Percentiles rank a stretch among this genome's conserved stretches.
These are phyloP conservation scores for Darksidea phi DNA, from an alignment of 495 filamentous ascomycete species.

Conservation along the genomic window DNA sequence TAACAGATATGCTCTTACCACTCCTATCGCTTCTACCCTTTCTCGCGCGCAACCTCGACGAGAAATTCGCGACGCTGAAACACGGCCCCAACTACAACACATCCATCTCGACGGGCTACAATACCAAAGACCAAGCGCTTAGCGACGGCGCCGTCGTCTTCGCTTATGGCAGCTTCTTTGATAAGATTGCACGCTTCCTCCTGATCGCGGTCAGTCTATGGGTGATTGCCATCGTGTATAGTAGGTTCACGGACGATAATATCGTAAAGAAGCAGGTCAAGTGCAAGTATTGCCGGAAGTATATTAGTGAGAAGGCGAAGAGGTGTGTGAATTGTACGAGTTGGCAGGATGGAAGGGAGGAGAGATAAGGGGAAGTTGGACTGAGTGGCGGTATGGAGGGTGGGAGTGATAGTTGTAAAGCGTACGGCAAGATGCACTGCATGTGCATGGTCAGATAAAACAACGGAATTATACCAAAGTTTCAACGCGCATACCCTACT, in stretches of 20 bases:
- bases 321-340: slow-evolving; percentile 72
- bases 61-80: slow-evolving; percentile 69
- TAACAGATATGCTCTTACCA: slow-evolving; percentile 68
- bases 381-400: neutral
- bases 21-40: slow-evolving; percentile 67
- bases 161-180: slow-evolving; percentile 58
- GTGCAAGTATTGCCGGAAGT: slow-evolving; percentile 71
- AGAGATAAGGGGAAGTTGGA: slow-evolving; percentile 39
- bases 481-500: no score
- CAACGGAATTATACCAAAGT: no score
- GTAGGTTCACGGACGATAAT: slow-evolving; percentile 58
- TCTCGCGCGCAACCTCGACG: slow-evolving; percentile 67
- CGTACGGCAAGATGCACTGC: neutral
- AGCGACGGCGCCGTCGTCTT: slow-evolving; percentile 55
- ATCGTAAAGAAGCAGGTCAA: slow-evolving; percentile 70
- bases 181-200: slow-evolving; percentile 64
- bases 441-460: no score
- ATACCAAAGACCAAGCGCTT: slow-evolving; percentile 64
- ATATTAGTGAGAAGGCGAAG: slow-evolving; percentile 62
- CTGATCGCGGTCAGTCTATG: slow-evolving; percentile 67
- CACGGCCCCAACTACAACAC: slow-evolving; percentile 52
- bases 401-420: neutral
- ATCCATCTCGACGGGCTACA: slow-evolving; percentile 51
- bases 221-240: slow-evolving; percentile 63
- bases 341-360: slow-evolving; percentile 76